Evolutionary conservation across 352 stramenopile species (phyloP), one percentile per base, ranked within the genome.

Genomic region (Globisporangium recalcitrans): DNA sequence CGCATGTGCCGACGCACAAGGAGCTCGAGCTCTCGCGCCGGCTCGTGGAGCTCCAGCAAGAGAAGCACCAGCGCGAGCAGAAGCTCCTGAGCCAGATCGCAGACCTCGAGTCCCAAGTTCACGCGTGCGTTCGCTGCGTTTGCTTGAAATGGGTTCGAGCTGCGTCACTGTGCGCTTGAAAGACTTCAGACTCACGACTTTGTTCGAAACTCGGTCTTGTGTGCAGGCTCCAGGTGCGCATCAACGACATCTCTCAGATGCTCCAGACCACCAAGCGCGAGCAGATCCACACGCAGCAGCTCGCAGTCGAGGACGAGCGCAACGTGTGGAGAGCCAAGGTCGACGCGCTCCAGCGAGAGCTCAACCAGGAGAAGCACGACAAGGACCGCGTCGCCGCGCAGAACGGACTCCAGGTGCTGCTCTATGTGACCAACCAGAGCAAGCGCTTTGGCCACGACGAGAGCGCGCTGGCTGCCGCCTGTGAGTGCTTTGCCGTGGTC

Each of bases 1-100:
- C 83, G 19, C 65, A 77, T 7, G 80, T 92, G 4, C 80, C 83
- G 36, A 92, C 83, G 21, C 80, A 80, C 9, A 87, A 92, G 31
- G 83, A 90, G 58, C 65, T 89, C 22, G 80, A 87, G 55, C 68
- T 92, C 1, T 89, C 80, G 26, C 74, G 78, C 1, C 78, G 90
- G 46, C 71, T 92, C 5, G 67, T 90, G 5, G 72, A 73, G 2
- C 60, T 90, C 29, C 80, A 90, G 60, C 76, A 88, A 58, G 80
- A 90, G 32, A 85, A 87, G 67, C 74, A 90, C 58, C 69, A 71
- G 31, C 69, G 83, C 21, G 83, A 90, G 70, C 67, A 68, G 61
- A 82, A 82, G 32, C 71, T 85, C 10, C 60, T 88, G 36, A 42
- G 69, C n/a, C 79, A 89, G 54, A 87, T 92, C 61, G 57, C 68